Evolutionary conservation across 345 rosid species (phyloP).

Genomic region (Eucalyptus albens): DNA sequence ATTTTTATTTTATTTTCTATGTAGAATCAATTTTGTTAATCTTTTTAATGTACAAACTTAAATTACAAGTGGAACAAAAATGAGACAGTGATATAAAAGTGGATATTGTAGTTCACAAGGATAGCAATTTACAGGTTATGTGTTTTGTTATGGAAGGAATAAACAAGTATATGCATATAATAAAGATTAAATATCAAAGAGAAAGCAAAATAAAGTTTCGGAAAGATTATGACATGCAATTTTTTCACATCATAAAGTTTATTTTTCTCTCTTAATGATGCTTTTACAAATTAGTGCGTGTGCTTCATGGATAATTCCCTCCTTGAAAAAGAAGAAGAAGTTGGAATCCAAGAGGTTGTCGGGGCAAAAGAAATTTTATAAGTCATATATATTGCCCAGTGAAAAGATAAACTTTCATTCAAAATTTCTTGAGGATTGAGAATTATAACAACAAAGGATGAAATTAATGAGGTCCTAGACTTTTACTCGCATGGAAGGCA

Average conservation of each 20-base stretch:
- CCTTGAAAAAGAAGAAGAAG: neutral
- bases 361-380: no score
- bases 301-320: neutral
- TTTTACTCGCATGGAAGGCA: neutral
- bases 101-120: no score
- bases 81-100: no score
- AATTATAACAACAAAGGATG: neutral
- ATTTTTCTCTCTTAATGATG: no score
- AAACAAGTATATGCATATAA: neutral
- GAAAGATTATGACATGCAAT: neutral
- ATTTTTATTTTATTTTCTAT: no score
- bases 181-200: neutral
- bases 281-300: rapidly evolving
- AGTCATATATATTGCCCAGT: no score
- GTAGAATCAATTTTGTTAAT: no score
- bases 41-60: neutral
- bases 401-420: no score
- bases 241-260: neutral
- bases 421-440: no score
- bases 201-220: no score
- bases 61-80: neutral
- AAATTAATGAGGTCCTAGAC: neutral
- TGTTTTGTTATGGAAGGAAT: no score
- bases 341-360: rapidly evolving
- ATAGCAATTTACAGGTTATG: rapidly evolving